Evolutionary conservation across 441 rosid species (phyloP).

Genomic region (Manihot esculenta): DNA sequence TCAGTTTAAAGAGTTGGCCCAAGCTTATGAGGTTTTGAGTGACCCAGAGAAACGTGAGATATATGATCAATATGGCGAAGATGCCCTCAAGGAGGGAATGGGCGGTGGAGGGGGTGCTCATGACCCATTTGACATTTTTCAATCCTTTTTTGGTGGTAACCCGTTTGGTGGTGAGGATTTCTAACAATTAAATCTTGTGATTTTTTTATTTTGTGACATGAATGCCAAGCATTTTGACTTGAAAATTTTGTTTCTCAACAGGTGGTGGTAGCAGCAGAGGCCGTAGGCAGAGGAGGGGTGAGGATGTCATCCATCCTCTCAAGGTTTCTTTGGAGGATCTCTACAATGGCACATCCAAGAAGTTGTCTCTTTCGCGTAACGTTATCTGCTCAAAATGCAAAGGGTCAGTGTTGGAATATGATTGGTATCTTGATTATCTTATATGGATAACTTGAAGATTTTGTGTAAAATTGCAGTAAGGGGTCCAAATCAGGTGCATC

Average conservation of each 20-base stretch:
- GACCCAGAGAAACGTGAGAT: constrained; percentile 93
- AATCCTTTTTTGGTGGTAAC: constrained; percentile 83
- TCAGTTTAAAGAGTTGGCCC: constrained; percentile 94
- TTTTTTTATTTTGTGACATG: background rate
- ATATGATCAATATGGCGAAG: constrained; percentile 94
- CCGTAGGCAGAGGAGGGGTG: constrained; percentile 87
- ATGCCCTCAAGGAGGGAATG: constrained; percentile 96
- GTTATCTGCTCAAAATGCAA: constrained; percentile 80
- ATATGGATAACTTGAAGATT: background rate
- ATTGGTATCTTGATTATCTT: background rate
- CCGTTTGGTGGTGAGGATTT: constrained; percentile 63
- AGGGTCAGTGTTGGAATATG: constrained; percentile 47
- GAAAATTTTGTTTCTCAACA: too few relatives aligned
- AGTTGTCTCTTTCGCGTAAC: constrained; percentile 70
- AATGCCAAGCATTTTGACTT: background rate
- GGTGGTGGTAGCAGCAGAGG: constrained; percentile 82
- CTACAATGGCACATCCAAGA: constrained; percentile 77
- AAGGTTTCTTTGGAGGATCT: constrained; percentile 86
- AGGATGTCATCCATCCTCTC: constrained; percentile 80
- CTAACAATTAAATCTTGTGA: background rate
- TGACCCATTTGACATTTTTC: constrained; percentile 91
- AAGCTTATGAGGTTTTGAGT: constrained; percentile 89
- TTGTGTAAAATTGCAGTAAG: constrained; percentile 49
- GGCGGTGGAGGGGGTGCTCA: constrained; percentile 78
- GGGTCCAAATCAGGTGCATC: constrained; percentile 97